Evolutionary conservation across 345 rosid genomes (phyloP), one percentile per base, ranked within the genome.

Genomic region (Linum usitatissimum): DNA sequence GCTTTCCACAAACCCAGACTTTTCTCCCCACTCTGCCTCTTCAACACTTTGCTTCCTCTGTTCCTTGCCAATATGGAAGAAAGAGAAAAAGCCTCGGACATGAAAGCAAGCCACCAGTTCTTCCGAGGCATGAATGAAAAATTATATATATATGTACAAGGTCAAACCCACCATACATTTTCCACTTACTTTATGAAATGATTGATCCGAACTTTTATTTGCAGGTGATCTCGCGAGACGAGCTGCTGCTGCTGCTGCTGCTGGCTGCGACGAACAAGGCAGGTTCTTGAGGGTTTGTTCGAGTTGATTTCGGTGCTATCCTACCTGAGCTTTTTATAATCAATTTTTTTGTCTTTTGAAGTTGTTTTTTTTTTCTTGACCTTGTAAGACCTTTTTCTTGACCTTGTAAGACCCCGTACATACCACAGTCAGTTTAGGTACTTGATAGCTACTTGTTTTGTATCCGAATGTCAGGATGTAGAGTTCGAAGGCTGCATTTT

Each of bases 301-400:
- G 4, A 66, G 45, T 63, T 77, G 65, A 66, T 64, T 53, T 9
- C 14, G 97, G 87, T 70, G 94, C 78, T 93, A 90, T 90, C 96
- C 83, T 83, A 76, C 67, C 83, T 84, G 99, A 93, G 99, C 97
- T 90, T 76, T 64, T 66, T 28, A 64, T 64, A 45, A 18, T 30
- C 7, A 6, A 34, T 15, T 23, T 66, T 5, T 55, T 17, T 36
- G n/a, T 9, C 30, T 23, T 53, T 54, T 23, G 45, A 31, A 9
- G 12, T 7, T 39, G 42, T 64, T 18, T 53, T 10, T 49, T 31
- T 71, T 65, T 87, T 93, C 97, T 93, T 93, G 99, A 93, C 97
- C 97, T 93, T 92, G 96, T 89, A 93, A 93, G 96, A 79, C 90
- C 94, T 93, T 93, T 23, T 93, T 93, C 97, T 93, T 93, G 96